Percentiles rank a stretch among this genome's conserved stretches.
Evolutionary conservation across 306 rosid species (phyloP).

Genomic region (Herpetospermum pedunculosum): DNA sequence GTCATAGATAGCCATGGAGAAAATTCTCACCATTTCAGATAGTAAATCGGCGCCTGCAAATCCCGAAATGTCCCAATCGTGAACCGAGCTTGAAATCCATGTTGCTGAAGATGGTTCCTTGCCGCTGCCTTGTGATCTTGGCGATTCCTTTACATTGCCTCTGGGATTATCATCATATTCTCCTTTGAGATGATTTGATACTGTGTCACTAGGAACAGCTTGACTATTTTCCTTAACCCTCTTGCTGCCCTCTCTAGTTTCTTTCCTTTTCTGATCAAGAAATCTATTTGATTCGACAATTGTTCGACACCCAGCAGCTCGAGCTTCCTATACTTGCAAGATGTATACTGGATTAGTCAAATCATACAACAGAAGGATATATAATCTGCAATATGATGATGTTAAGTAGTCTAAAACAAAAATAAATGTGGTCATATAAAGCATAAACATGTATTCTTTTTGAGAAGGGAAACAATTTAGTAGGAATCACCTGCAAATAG

Average conservation of each 20-base stretch:
- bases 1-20: neutral
- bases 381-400: neutral
- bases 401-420: neutral
- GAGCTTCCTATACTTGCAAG: conserved; percentile 47
- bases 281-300: conserved; percentile 44
- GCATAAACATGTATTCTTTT: neutral
- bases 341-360: neutral
- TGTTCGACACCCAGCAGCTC: conserved; percentile 64
- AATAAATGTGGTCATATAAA: neutral
- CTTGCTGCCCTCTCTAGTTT: conserved; percentile 25
- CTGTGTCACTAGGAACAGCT: conserved; percentile 33
- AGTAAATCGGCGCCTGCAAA: conserved; percentile 50
- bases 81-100: conserved; percentile 27
- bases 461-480: too few species aligned
- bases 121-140: conserved; percentile 13
- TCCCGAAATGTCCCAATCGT: conserved; percentile 65
- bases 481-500: too few species aligned
- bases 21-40: conserved; percentile 54
- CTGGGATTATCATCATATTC: conserved; percentile 36
- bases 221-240: conserved; percentile 36
- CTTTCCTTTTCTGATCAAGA: conserved; percentile 43
- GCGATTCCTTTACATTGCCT: conserved; percentile 24
- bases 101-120: conserved; percentile 29
- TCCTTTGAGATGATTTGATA: conserved; percentile 27
- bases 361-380: neutral